phyloP scores from a whole-genome alignment of 202 grass and related monocot genomes.

The Zizania palustris region DNA sequence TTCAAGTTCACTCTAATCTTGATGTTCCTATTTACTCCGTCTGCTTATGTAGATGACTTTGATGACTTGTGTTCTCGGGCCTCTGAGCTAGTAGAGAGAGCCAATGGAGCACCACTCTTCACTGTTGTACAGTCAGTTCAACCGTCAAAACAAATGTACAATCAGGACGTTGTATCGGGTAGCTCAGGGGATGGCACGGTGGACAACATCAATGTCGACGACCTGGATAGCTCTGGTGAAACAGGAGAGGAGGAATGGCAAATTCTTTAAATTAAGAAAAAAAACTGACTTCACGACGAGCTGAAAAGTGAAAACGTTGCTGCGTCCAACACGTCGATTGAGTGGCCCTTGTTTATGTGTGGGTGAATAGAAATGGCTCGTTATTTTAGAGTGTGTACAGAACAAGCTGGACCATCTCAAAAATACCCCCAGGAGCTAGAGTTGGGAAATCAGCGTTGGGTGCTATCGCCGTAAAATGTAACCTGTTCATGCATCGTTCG shows the following conservation, averaged over 20 bases:
- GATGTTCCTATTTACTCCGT: not conserved
- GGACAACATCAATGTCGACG: constrained; percentile 37
- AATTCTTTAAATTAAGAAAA: constrained; percentile 56
- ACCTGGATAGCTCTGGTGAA: constrained; percentile 26
- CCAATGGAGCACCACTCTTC: constrained; percentile 83
- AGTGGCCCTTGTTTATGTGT: constrained; percentile 6
- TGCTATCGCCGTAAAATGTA: not conserved
- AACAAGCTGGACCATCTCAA: constrained; percentile 12
- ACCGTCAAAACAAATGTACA: constrained; percentile 46
- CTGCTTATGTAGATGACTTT: constrained; percentile 61
- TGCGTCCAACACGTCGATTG: not conserved
- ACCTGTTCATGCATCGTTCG: constrained; percentile 2
- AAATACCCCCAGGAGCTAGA: not conserved
- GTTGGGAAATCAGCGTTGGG: too few species aligned
- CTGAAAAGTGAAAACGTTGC: constrained; percentile 17
- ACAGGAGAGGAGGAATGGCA: constrained; percentile 85
- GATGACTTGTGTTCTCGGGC: constrained; percentile 85
- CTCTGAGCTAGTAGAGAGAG: constrained; percentile 60
- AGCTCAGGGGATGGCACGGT: constrained; percentile 33
- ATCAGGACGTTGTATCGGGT: constrained; percentile 42
- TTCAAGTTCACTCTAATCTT: constrained; percentile 11
- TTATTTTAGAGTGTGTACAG: constrained; percentile 24
- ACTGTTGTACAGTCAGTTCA: constrained; percentile 64
- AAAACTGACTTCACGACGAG: not conserved
- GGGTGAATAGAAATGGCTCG: constrained; percentile 37